Evolutionary conservation across 495 filamentous ascomycete genomes (phyloP), one percentile per base, ranked within the genome.

Genomic region (Annulohypoxylon maeteangense): DNA sequence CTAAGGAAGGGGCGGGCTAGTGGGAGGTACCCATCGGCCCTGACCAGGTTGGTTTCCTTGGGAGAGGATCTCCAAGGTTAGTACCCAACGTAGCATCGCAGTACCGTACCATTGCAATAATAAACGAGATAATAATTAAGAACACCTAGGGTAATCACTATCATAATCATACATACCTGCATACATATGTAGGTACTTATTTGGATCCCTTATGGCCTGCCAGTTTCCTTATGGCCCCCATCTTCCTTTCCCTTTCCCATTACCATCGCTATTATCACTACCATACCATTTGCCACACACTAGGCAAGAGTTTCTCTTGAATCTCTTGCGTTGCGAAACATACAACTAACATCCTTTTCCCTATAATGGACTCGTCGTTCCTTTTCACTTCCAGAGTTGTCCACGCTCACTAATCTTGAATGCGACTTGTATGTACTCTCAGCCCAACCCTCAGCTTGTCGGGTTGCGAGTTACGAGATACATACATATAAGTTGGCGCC

Each of bases 121-220:
- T 72, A 72, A 72, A 72, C 69, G 69, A 72, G 69, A 72, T 67
- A 72, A 67, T 72, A 64, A 68, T 72, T 34, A 40, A 50, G 31
- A 51, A 38, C 16, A 44, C 40, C 40, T 44, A 44, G 40, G 40
- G 40, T 63, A 34, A 63, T 62, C 47, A 34, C 29, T 20, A 44
- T 50, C 31, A 56, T 62, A 45, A 67, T 62, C 53, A 66, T 68
- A 70, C 51, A 53, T 64, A 70, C 42, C 29, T 64, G 58, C 40
- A 38, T 67, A 67, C 29, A 25, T 68, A 62, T 18, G 27, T 68
- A 62, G 11, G 27, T 42, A 62, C 27, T 32, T 23, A 45, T 42
- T 67, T 68, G 55, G 31, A 62, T 69, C 70, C 70, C 70, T 72
- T 69, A 51, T 66, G 62, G 65, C n/a, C n/a, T n/a, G n/a, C n/a